A percentile compares a stretch with the other conserved stretches of the same genome.
These are phyloP conservation scores for Alternaria triticina DNA, from an alignment of 2,329 filamentous ascomycete genomes.

Conservation along the genomic window DNA sequence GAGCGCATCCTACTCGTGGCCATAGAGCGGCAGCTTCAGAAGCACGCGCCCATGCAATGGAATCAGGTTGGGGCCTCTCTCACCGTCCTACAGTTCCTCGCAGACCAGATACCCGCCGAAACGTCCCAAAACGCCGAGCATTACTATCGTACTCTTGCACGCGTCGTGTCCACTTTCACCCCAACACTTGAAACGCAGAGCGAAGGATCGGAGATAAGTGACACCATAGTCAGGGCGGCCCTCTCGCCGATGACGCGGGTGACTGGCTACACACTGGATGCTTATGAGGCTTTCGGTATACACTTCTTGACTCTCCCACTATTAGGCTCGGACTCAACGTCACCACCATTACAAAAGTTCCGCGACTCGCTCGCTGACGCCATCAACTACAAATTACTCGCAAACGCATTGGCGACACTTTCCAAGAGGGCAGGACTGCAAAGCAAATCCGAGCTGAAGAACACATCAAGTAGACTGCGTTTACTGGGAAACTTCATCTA, in stretches of 20 bases:
- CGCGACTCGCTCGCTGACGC: constrained; percentile 52
- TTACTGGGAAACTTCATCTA: constrained; percentile 66
- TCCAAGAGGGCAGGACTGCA: constrained; percentile 35
- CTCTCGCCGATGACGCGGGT: constrained; percentile 41
- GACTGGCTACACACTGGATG: constrained; percentile 44
- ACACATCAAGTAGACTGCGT: constrained; percentile 58
- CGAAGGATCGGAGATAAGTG: constrained; percentile 7
- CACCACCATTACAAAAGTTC: constrained; percentile 30
- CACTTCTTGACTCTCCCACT: constrained; percentile 53
- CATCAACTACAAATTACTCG: constrained; percentile 59
- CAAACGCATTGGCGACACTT: constrained; percentile 38
- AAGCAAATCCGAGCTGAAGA: constrained; percentile 36
- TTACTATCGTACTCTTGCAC: constrained; percentile 43
- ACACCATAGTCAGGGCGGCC: constrained; percentile 29
- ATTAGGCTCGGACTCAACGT: constrained; percentile 38
- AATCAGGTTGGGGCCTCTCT: constrained; percentile 22
- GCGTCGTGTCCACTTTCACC: constrained; percentile 23
- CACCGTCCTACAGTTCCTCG: constrained; percentile 36
- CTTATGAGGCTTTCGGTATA: constrained; percentile 48
- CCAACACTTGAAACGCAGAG: constrained; percentile 5
- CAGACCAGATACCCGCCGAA: constrained; percentile 41
- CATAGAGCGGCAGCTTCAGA: constrained; percentile 32
- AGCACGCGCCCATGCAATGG: constrained; percentile 11
- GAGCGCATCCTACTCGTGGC: constrained; percentile 48
- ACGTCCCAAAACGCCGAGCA: constrained; percentile 40